Percentiles rank a stretch among this genome's conserved stretches.
These are phyloP conservation scores for Solanum chmielewskii DNA, from an alignment of 257 asterid genomes.

Conservation along the genomic window DNA sequence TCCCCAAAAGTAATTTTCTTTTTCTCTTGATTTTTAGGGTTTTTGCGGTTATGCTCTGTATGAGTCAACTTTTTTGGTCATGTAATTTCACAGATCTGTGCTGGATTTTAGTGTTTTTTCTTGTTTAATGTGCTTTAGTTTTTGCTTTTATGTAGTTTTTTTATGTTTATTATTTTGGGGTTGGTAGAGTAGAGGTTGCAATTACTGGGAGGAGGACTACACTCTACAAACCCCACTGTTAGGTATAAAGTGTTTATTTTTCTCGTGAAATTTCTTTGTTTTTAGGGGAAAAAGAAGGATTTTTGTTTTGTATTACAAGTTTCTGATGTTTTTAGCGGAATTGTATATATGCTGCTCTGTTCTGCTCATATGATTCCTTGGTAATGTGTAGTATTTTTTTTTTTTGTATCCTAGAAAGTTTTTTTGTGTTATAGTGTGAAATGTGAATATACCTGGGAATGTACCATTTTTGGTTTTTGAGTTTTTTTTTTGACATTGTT, in stretches of 20 bases:
- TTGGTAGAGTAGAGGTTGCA: not conserved
- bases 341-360: not conserved
- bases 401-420: not conserved
- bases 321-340: not conserved
- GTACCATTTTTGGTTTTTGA: not conserved
- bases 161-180: not conserved
- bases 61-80: not conserved
- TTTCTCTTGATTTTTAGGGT: constrained; percentile 2
- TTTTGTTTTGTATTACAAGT: not conserved
- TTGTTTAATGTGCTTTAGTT: not conserved
- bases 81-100: not conserved
- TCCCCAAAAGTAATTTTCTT: not conserved
- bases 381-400: not conserved
- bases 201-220: not conserved
- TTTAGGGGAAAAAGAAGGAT: not conserved
- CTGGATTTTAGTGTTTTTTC: not conserved
- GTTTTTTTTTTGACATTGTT: not conserved
- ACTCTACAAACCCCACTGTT: not conserved
- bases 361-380: not conserved
- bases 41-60: not conserved
- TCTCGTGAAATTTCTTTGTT: not conserved
- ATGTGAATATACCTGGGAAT: not conserved
- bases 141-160: not conserved
- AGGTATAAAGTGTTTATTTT: not conserved
- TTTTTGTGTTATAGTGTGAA: not conserved